phyloP scores from a whole-genome alignment of 352 stramenopile genomes.

The Globisporangium solare region DNA sequence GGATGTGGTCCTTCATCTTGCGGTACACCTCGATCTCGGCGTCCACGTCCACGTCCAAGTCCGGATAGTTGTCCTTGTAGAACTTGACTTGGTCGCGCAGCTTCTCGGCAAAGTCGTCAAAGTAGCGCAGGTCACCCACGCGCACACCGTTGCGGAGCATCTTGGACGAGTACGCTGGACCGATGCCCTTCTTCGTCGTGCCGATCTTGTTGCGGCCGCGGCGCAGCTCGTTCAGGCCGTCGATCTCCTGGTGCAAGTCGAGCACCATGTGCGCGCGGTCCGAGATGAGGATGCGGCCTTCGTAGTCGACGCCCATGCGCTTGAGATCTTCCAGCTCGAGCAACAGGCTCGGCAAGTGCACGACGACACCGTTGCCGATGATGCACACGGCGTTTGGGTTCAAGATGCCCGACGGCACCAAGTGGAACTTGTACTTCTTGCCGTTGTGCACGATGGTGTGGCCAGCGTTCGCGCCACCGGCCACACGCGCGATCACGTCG shows the following conservation, averaged over 20 bases:
- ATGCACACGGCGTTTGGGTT: conserved; percentile 94
- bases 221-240: conserved; percentile 81
- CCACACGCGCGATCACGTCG: conserved; percentile 96
- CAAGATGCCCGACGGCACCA: conserved; percentile 97
- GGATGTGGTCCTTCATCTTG: conserved; percentile 75
- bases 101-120: conserved; percentile 86
- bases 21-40: conserved; percentile 85
- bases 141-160: conserved; percentile 97
- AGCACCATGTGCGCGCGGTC: conserved; percentile 98
- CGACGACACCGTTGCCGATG: conserved; percentile 98
- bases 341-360: conserved; percentile 96
- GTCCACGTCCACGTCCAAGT: conserved; percentile 73
- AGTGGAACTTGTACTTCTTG: conserved; percentile 99
- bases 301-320: conserved; percentile 85
- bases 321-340: conserved; percentile 92
- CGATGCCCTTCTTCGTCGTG: conserved; percentile 99
- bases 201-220: conserved; percentile 97
- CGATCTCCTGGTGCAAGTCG: conserved; percentile 96
- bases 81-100: conserved; percentile 91
- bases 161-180: conserved; percentile 98
- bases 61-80: conserved; percentile 88
- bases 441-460: conserved; percentile 98
- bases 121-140: conserved; percentile 93
- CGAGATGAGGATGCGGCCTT: conserved; percentile 95
- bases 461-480: conserved; percentile 96